A percentile compares a stretch with the other conserved stretches of the same genome.
phyloP scores from a whole-genome alignment of 768 basidiomycete genomes.

The Hemileccinum rubropunctum region DNA sequence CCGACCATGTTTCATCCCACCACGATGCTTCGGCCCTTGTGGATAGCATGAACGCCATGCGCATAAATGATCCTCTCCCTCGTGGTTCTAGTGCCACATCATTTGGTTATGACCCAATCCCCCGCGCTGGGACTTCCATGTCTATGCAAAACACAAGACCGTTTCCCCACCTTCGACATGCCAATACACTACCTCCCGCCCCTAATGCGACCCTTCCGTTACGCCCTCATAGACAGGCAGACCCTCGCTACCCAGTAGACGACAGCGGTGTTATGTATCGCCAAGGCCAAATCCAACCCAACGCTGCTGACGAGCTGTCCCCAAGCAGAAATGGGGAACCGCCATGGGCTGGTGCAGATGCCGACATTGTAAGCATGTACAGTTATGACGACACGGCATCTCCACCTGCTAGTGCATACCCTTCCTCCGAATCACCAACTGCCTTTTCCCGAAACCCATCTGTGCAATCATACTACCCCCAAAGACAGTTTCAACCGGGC shows the following conservation, averaged over 20 bases:
- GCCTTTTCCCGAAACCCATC: slow-evolving; percentile 20
- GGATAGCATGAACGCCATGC: slow-evolving; percentile 54
- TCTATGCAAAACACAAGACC: slow-evolving; percentile 40
- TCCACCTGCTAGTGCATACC: slow-evolving; percentile 30
- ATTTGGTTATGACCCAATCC: slow-evolving; percentile 43
- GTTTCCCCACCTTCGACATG: slow-evolving; percentile 38
- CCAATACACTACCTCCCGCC: slow-evolving; percentile 39
- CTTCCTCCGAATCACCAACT: slow-evolving; percentile 21
- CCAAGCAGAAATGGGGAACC: slow-evolving; percentile 25
- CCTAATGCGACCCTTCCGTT: slow-evolving; percentile 24
- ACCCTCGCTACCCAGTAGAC: slow-evolving; percentile 33
- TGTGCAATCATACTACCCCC: slow-evolving; percentile 16
- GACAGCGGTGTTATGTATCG: slow-evolving; percentile 23
- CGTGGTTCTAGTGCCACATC: slow-evolving; percentile 30
- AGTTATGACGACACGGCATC: slow-evolving; percentile 38
- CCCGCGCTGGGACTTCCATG: slow-evolving; percentile 58
- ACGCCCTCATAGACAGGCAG: slow-evolving; percentile 18
- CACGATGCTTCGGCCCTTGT: slow-evolving; percentile 40
- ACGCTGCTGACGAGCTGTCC: slow-evolving; percentile 6
- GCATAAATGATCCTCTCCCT: slow-evolving; percentile 42
- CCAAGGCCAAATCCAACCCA: slow-evolving; percentile 3
- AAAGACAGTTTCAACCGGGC: slow-evolving; percentile 19
- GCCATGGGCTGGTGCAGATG: slow-evolving; percentile 29
- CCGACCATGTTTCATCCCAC: slow-evolving; percentile 32
- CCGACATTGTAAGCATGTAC: slow-evolving; percentile 36